These are phyloP conservation scores for Areca catechu DNA, from an alignment of 176 grass and related monocot species.

Conservation along the genomic window DNA sequence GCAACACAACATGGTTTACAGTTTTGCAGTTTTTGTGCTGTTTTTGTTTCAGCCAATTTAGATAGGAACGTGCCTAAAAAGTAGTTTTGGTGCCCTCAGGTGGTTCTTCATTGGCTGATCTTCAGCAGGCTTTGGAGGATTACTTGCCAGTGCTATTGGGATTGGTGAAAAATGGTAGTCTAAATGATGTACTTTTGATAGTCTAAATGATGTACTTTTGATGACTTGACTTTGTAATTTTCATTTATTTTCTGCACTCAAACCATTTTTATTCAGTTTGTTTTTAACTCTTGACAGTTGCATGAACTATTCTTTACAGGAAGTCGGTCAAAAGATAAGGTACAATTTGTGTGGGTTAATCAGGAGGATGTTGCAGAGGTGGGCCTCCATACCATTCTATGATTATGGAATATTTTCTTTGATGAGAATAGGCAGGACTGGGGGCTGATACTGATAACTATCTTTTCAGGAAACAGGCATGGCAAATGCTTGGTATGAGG, in stretches of 20 bases:
- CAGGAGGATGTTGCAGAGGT: constrained; percentile 21
- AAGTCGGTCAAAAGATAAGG: constrained; percentile 2
- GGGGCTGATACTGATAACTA: neutral
- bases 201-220: neutral
- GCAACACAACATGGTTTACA: constrained; percentile 12
- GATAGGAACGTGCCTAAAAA: neutral
- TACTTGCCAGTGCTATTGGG: constrained; percentile 22
- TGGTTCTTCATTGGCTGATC: constrained; percentile 19
- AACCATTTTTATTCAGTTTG: neutral
- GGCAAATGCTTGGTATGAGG: constrained; percentile 25
- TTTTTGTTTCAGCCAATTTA: neutral
- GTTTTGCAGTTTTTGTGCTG: neutral
- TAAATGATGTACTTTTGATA: constrained; percentile 2
- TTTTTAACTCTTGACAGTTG: constrained; percentile 11
- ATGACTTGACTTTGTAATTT: neutral
- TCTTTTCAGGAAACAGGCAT: constrained; percentile 18
- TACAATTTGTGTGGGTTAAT: constrained; percentile 20
- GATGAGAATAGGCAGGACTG: neutral
- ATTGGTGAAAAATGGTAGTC: constrained; percentile 24
- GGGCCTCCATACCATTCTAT: neutral
- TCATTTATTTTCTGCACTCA: neutral
- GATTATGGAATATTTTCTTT: neutral
- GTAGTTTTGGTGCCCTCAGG: neutral
- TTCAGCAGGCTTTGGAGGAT: constrained; percentile 19
- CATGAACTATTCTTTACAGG: constrained; percentile 21